Base-by-base conservation (phyloP, 805 yeast genomes). In the Grigorovia jiainica region DNA sequence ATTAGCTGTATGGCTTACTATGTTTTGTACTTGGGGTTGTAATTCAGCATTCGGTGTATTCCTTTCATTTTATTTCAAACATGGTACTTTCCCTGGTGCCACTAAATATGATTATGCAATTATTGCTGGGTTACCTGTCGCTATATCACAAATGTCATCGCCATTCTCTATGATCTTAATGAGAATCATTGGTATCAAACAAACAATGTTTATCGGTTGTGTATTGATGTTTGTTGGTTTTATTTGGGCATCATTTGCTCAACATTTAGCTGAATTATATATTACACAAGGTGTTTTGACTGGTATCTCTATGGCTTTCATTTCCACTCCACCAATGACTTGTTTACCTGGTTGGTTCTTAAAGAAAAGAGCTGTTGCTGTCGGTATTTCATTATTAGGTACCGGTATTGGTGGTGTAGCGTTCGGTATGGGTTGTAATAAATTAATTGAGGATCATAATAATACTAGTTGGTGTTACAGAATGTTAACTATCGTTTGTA, bases 1-100 rank as follows among this genome's bases (percentile, higher is more conserved):
- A 10, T 45, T 72, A 10, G 75, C 78, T 11, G 69, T 74, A 3
- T 62, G 68, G 24, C 39, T 76, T 3, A 62, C 75, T 31, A 75
- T 76, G 56, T 71, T 77, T 47, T 66, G 72, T 31, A 73, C 85
- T 0, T 82, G 90, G 89, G 92, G 92, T n/a, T 72, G 82, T 48
- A 81, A 81, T 48, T 56, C 63, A 5, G 82, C 79, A 3, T 82
- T 70, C 53, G 81, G 86, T 21, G 71, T 82, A 5, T 79, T 78
- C 48, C 63, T 82, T 21, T 69, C 82, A 1, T 70, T 67, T 47
- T 82, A 79, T 53, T 48, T 81, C 19, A 68, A 72, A 34, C 54
- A 71, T 40, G 58, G 72, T 38, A 63, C 69, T 1, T 80, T 77
- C 48, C 61, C 64, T 0, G 84, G 79, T 2, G 79, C 82, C 0